A percentile compares a stretch with the other conserved stretches of the same genome.
phyloP scores from a whole-genome alignment of 495 filamentous ascomycete genomes.

The Daldinia vernicosa region DNA sequence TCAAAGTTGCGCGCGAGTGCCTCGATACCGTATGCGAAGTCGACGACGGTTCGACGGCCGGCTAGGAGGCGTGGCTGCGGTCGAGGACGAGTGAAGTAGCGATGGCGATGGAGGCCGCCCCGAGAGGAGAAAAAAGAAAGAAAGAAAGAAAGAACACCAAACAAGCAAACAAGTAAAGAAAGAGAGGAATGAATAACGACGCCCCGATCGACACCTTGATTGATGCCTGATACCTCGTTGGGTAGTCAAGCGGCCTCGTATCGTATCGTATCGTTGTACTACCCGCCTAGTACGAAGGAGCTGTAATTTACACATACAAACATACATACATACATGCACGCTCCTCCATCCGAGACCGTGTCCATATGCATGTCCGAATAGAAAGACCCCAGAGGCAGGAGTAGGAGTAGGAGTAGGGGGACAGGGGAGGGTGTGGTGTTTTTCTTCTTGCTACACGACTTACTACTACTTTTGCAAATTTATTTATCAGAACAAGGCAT shows the following conservation, averaged over 20 bases:
- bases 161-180: background rate
- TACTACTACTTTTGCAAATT: background rate
- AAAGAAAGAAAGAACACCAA: background rate
- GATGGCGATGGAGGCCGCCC: background rate
- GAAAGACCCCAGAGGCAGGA: background rate
- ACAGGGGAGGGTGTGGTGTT: background rate
- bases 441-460: background rate
- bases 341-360: background rate
- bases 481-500: background rate
- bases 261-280: background rate
- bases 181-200: too few species aligned
- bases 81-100: background rate
- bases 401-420: background rate
- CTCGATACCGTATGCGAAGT: constrained; percentile 61
- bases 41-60: constrained; percentile 46
- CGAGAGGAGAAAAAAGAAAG: background rate
- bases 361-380: background rate
- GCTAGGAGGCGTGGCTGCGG: constrained; percentile 8
- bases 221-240: too few species aligned
- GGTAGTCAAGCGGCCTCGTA: too few species aligned
- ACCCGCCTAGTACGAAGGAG: background rate
- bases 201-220: too few species aligned
- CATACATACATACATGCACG: background rate
- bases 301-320: background rate
- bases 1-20: constrained; percentile 60